phyloP scores from a whole-genome alignment of 2,329 filamentous ascomycete genomes.

The Drechslerella dactyloides region DNA sequence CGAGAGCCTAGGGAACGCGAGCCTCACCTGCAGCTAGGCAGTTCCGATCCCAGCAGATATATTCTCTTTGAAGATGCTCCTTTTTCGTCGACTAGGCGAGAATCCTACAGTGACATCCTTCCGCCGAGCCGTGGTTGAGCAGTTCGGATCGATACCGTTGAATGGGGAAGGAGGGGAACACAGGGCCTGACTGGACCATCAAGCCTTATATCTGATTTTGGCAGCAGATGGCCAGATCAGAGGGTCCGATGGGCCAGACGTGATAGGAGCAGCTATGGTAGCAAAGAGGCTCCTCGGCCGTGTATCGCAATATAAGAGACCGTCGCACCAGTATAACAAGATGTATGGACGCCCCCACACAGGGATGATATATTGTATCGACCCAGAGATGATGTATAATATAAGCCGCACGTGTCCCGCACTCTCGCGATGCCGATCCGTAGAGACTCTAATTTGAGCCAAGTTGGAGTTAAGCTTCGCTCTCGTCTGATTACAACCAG shows the following conservation, averaged over 20 bases:
- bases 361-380: conserved; percentile 11
- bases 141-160: conserved; percentile 28
- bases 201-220: conserved; percentile 13
- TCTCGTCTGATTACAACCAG: neutral
- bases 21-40: conserved; percentile 26
- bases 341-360: conserved; percentile 5
- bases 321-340: no score
- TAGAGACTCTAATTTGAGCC: conserved; percentile 39
- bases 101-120: conserved; percentile 39
- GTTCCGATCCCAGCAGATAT: conserved; percentile 7
- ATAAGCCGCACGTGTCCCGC: conserved; percentile 21
- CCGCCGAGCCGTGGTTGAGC: conserved; percentile 15
- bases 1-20: neutral
- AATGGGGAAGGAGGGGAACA: conserved; percentile 27
- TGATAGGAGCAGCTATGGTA: conserved; percentile 9
- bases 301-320: conserved; percentile 17
- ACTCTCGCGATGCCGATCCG: conserved; percentile 16
- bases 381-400: conserved; percentile 16
- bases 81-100: neutral
- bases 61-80: conserved; percentile 8
- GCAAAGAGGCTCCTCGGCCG: neutral
- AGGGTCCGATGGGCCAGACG: conserved; percentile 20
- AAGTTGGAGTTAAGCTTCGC: neutral
- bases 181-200: conserved; percentile 9
- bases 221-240: neutral